These are phyloP conservation scores for Talaromyces adpressus DNA, from an alignment of 495 filamentous ascomycete species.

Conservation along the genomic window DNA sequence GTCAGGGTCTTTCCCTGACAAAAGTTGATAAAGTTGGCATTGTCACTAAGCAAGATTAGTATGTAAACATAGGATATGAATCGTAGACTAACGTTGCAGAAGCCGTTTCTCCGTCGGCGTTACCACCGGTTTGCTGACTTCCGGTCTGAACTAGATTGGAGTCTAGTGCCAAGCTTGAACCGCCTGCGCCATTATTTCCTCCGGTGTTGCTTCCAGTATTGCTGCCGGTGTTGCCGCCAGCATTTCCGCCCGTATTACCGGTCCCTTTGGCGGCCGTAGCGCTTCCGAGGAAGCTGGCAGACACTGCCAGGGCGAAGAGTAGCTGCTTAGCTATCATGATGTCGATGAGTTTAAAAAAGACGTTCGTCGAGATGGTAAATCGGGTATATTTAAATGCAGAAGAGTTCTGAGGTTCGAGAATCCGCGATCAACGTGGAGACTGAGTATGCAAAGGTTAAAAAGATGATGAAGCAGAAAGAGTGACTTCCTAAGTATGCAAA, in stretches of 20 bases:
- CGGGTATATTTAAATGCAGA: neutral
- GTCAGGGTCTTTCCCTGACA: slow-evolving; percentile 61
- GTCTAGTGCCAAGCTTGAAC: slow-evolving; percentile 21
- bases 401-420: neutral
- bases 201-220: neutral
- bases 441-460: neutral
- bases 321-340: slow-evolving; percentile 1
- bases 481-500: neutral
- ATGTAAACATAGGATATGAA: neutral
- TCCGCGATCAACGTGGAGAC: neutral
- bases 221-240: neutral
- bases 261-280: neutral
- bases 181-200: neutral
- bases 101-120: slow-evolving; percentile 44
- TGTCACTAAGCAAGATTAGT: slow-evolving; percentile 19
- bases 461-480: neutral
- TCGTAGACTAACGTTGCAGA: slow-evolving; percentile 41
- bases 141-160: slow-evolving; percentile 43
- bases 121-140: slow-evolving; percentile 26
- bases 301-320: neutral
- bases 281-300: neutral
- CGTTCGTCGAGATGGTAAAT: neutral
- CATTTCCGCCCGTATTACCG: neutral
- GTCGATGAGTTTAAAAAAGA: neutral
- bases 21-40: slow-evolving; percentile 64